These are phyloP conservation scores for Cenchrus americanus DNA, from an alignment of 176 grass and related monocot species.

Conservation along the genomic window DNA sequence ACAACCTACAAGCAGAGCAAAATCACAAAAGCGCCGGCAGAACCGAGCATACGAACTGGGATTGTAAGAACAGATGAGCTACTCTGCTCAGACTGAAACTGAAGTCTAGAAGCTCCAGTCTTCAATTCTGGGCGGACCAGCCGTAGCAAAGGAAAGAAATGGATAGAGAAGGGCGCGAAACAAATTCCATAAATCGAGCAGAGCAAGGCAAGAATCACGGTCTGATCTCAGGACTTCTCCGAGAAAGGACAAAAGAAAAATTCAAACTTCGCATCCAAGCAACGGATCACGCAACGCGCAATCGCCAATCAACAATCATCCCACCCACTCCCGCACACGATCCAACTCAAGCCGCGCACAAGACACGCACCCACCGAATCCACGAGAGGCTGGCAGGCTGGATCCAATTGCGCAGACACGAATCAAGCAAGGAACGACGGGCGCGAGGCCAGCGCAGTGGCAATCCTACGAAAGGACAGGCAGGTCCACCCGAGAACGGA, in stretches of 20 bases:
- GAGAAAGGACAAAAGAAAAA: background rate
- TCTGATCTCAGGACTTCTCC: background rate
- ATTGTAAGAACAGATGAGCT: background rate
- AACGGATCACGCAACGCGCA: constrained; percentile 28
- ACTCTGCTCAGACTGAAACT: background rate
- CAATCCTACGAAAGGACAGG: background rate
- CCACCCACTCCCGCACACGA: background rate
- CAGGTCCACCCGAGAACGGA: background rate
- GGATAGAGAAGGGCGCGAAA: background rate
- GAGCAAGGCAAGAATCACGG: constrained; percentile 46
- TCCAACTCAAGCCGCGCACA: background rate
- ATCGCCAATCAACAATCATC: background rate
- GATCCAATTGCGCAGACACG: constrained; percentile 44
- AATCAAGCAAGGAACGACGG: background rate
- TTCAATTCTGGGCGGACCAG: background rate
- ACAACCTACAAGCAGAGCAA: constrained; percentile 10
- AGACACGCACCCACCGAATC: background rate
- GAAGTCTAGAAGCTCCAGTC: background rate
- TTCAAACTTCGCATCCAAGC: constrained; percentile 28
- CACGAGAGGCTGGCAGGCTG: background rate
- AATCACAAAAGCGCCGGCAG: constrained; percentile 23
- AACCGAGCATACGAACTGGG: background rate
- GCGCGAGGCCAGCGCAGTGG: background rate
- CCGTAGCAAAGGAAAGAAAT: background rate
- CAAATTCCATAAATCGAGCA: background rate